Conservation (phyloP, 768 basidiomycete species). For the Kwoniella botswanensis region DNA sequence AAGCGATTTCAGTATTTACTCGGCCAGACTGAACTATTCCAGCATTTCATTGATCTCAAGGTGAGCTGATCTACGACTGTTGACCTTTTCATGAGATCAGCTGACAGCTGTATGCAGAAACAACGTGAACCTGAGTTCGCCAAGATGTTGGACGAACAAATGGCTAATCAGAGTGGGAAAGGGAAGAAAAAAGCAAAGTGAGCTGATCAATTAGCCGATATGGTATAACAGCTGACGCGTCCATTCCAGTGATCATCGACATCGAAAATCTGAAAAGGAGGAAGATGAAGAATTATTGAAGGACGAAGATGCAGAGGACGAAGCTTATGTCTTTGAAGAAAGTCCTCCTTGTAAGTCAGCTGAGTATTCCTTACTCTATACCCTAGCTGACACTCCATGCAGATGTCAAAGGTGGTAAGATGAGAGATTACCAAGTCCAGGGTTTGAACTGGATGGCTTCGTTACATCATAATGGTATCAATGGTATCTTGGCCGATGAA, state of each 20-base stretch:
- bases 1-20: slow-evolving; percentile 97
- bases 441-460: slow-evolving; percentile 98
- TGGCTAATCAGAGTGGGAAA: slow-evolving; percentile 65
- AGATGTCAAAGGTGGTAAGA: slow-evolving; percentile 83
- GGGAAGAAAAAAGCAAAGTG: slow-evolving; percentile 81
- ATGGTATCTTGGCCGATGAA: slow-evolving; percentile 96
- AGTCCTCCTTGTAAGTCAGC: slow-evolving; percentile 78
- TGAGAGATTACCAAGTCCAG: slow-evolving; percentile 94
- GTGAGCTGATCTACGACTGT: slow-evolving; percentile 58
- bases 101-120: slow-evolving; percentile 62
- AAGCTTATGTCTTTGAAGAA: slow-evolving; percentile 92
- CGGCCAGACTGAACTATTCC: slow-evolving; percentile 96
- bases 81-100: neutral
- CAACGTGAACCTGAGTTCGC: slow-evolving; percentile 93
- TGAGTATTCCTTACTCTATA: neutral
- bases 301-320: slow-evolving; percentile 84
- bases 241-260: slow-evolving; percentile 74
- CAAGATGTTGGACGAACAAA: slow-evolving; percentile 79
- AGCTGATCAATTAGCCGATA: slow-evolving; percentile 46
- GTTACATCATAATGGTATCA: slow-evolving; percentile 92
- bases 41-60: slow-evolving; percentile 97
- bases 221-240: slow-evolving; percentile 11
- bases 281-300: slow-evolving; percentile 95
- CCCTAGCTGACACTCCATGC: slow-evolving; percentile 3
- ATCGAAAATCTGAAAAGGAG: slow-evolving; percentile 96